Conservation (phyloP, 106 monocot genomes). For the Hemerocallis citrina region DNA sequence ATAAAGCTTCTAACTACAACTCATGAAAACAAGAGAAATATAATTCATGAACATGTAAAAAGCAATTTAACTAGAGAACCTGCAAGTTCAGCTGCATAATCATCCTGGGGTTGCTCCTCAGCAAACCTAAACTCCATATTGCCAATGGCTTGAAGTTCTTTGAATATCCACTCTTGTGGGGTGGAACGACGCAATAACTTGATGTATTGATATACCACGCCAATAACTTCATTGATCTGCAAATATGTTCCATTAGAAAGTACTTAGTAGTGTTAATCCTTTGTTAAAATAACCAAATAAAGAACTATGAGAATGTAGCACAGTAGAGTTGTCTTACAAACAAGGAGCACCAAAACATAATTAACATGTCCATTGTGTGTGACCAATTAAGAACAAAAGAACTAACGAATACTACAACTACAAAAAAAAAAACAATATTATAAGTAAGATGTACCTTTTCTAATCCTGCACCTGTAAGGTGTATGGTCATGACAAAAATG, state of each 20-base stretch:
- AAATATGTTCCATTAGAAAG: conserved; percentile 16
- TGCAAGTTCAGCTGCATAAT: conserved; percentile 85
- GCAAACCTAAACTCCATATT: conserved; percentile 96
- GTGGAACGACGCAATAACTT: conserved; percentile 50
- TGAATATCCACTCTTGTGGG: conserved; percentile 95
- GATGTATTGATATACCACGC: conserved; percentile 78
- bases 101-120: conserved; percentile 95
- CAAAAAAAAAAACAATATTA: no score
- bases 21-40: not conserved
- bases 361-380: no score
- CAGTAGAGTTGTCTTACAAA: not conserved
- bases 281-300: not conserved
- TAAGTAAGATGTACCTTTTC: no score
- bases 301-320: not conserved
- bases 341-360: not conserved
- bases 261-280: not conserved
- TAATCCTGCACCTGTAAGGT: no score
- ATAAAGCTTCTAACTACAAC: not conserved
- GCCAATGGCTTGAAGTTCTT: conserved; percentile 93
- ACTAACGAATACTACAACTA: no score
- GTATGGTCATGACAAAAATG: no score
- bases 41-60: not conserved
- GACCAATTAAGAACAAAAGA: no score
- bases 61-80: conserved; percentile 27
- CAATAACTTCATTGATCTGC: conserved; percentile 70